Percentiles rank a stretch among this genome's conserved stretches.
These are phyloP conservation scores for Carex parvula DNA, from an alignment of 176 grass and related monocot genomes.

Conservation along the genomic window DNA sequence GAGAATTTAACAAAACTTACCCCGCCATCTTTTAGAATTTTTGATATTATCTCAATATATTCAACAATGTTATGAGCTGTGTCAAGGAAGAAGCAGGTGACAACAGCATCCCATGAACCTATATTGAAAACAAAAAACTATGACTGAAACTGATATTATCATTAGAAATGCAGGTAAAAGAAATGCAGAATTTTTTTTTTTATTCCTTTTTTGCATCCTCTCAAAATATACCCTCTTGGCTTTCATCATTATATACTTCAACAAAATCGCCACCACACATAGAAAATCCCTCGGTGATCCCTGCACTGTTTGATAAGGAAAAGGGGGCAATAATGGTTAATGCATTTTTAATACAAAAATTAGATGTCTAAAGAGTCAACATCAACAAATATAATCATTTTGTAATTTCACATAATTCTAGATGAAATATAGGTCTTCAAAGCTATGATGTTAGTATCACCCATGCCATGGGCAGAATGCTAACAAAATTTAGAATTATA, in stretches of 20 bases:
- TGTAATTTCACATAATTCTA: background rate
- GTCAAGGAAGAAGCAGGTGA: conserved; percentile 94
- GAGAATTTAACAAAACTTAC: conserved; percentile 37
- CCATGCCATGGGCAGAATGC: background rate
- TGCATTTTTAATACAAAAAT: conserved; percentile 7
- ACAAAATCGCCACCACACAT: conserved; percentile 99
- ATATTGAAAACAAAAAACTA: conserved; percentile 26
- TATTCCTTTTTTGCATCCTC: background rate
- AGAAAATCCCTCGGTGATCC: conserved; percentile 96
- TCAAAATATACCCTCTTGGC: conserved; percentile 73
- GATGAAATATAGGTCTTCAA: background rate
- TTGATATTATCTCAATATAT: conserved; percentile 96
- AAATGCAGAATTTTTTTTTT: background rate
- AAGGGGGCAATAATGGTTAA: background rate
- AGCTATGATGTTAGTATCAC: background rate
- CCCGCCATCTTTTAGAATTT: conserved; percentile 83
- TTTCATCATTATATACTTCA: conserved; percentile 87
- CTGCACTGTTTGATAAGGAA: conserved; percentile 44
- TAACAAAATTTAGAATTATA: background rate
- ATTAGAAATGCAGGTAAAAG: background rate
- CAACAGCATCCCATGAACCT: conserved; percentile 98
- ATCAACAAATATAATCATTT: background rate
- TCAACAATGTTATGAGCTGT: conserved; percentile 96
- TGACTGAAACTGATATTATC: conserved; percentile 14
- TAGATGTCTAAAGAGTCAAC: background rate